Base-by-base conservation (phyloP, 2,329 filamentous ascomycete genomes). In the Phialocephala sp. region DNA sequence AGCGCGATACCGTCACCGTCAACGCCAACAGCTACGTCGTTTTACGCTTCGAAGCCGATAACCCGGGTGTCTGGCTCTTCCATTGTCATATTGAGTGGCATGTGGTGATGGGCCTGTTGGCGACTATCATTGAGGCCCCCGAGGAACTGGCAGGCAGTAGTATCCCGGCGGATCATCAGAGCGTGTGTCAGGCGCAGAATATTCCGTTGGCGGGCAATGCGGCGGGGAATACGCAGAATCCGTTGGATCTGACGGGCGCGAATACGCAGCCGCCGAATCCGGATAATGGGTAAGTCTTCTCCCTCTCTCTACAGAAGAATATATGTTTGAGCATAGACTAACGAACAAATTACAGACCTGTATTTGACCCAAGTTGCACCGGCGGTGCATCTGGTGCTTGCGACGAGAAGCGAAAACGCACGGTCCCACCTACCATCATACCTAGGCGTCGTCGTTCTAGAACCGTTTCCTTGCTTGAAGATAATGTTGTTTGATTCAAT, bases 171-270 rank as follows among this genome's bases (percentile, higher is more conserved):
- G 78, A 84, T 59, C 84, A 87, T 67, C 77, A 77, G 72, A 74
- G 67, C 12, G 69, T 70, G 8, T 79, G 76, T 56, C 74, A 76
- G 5, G 81, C 77, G 1, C 76, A 73, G 1, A 77, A 77, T n/a
- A 76, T 81, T 0, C 78, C 81, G 3, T 80, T 76, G 0, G 72
- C 72, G 12, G 87, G 87, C 3, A 89, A 89, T 71, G 87, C 87
- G 0, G 87, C 85, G 0, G 87, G 82, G 0, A 89, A 88, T 66
- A 85, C 81, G 0, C 68, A 77, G 1, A 76, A 89, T 63, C 74
- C 81, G 15, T 73, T 85, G 1, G 83, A 89, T 68, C 75, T 87
- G 8, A 77, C 72, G 0, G 84, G 83, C n/a, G 78, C 84, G 72
- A 84, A 84, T 22, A 68, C 69, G 3, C 24, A 47, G 18, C 59